phyloP scores from a whole-genome alignment of 805 yeast species.

The Candida maris region DNA sequence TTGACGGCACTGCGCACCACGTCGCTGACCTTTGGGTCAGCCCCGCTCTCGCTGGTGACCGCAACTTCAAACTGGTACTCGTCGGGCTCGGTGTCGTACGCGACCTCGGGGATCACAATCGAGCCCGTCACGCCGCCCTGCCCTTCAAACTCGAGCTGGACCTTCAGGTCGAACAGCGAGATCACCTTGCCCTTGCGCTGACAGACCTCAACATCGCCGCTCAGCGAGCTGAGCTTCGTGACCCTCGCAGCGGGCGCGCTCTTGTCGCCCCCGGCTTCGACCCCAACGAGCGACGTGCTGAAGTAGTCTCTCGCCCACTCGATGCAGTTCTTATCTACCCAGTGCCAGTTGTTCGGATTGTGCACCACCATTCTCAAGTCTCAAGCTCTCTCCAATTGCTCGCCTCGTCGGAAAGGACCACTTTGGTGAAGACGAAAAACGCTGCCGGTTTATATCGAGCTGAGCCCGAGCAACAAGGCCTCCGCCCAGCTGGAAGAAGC shows the following conservation, averaged over 20 bases:
- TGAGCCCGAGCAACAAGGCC: too few relatives aligned
- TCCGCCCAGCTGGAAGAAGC: too few relatives aligned
- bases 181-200: constrained; percentile 97
- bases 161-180: constrained; percentile 76
- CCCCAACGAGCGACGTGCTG: constrained; percentile 52
- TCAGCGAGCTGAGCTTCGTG: constrained; percentile 53
- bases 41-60: constrained; percentile 52
- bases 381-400: too few relatives aligned
- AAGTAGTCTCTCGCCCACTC: constrained; percentile 86
- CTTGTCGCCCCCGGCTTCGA: constrained; percentile 34
- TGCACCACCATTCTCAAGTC: constrained; percentile 95
- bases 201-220: constrained; percentile 95
- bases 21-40: constrained; percentile 39
- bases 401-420: too few relatives aligned
- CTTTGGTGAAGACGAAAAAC: too few relatives aligned
- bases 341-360: constrained; percentile 99
- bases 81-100: constrained; percentile 83
- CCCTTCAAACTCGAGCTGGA: constrained; percentile 60
- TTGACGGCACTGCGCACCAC: constrained; percentile 47
- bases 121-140: constrained; percentile 50
- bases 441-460: too few relatives aligned
- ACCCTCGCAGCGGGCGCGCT: constrained; percentile 34
- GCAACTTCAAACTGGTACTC: constrained; percentile 83
- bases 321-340: constrained; percentile 97
- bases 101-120: constrained; percentile 84